These are phyloP conservation scores for Solanum appendiculatum DNA, from an alignment of 257 asterid species.

Conservation along the genomic window DNA sequence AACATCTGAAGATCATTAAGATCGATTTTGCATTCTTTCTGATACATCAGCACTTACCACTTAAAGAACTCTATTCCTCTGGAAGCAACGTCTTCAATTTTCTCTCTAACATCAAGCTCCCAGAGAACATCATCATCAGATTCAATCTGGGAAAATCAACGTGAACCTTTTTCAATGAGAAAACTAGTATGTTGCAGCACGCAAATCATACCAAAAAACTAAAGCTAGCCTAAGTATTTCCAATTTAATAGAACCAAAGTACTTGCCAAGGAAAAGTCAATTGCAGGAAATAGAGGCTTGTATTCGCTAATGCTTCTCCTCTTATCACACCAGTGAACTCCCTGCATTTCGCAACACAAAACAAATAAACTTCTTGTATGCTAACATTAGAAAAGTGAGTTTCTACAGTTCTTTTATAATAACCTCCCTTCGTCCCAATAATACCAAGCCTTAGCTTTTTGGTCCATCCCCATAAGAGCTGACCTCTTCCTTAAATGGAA, in stretches of 20 bases:
- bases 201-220: background rate
- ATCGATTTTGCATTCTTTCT: background rate
- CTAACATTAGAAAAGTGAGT: background rate
- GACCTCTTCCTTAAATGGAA: background rate
- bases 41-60: constrained; percentile 32
- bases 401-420: background rate
- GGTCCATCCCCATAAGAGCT: background rate
- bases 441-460: background rate
- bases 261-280: constrained; percentile 91
- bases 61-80: constrained; percentile 74
- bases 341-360: constrained; percentile 39
- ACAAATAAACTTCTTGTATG: background rate
- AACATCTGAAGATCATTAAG: background rate
- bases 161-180: background rate
- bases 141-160: constrained; percentile 47
- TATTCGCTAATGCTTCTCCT: constrained; percentile 79
- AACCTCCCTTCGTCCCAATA: background rate
- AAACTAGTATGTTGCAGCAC: background rate
- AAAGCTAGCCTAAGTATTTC: background rate
- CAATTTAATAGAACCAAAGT: background rate
- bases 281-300: constrained; percentile 68
- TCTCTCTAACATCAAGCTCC: constrained; percentile 61
- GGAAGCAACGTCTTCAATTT: constrained; percentile 52
- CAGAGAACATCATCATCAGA: constrained; percentile 65
- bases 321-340: constrained; percentile 95